These are phyloP conservation scores for Byssothecium circinans DNA, from an alignment of 2,329 filamentous ascomycete genomes.

Conservation along the genomic window DNA sequence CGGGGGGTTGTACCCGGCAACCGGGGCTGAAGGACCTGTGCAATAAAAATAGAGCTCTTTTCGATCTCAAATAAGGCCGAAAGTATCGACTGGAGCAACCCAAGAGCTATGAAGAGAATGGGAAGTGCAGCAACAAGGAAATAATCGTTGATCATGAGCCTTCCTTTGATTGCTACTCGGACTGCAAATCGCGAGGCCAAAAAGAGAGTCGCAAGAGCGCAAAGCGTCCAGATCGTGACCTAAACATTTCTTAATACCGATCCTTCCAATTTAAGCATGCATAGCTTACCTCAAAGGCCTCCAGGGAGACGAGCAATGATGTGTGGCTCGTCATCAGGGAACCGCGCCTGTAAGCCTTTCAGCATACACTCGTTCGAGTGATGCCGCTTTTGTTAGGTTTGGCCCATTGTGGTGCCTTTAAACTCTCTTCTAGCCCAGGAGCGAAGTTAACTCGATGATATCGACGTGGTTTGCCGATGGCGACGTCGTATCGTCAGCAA, in stretches of 20 bases:
- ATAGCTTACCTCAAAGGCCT: too few species aligned
- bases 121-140: slow-evolving; percentile 17
- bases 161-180: slow-evolving; percentile 16
- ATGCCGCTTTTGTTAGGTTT: too few species aligned
- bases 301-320: too few species aligned
- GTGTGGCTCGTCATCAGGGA: too few species aligned
- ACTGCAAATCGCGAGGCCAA: slow-evolving; percentile 17
- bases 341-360: too few species aligned
- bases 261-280: too few species aligned
- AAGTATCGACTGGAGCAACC: slow-evolving; percentile 14
- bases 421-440: too few species aligned
- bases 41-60: neutral
- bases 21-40: neutral
- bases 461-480: too few species aligned
- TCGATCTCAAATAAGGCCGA: slow-evolving; percentile 6
- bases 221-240: slow-evolving; percentile 9
- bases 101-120: slow-evolving; percentile 9
- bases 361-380: too few species aligned
- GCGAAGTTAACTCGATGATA: too few species aligned
- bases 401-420: too few species aligned
- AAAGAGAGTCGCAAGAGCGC: slow-evolving; percentile 7
- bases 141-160: slow-evolving; percentile 22
- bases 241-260: neutral
- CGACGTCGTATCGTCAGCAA: too few species aligned
- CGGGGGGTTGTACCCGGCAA: slow-evolving; percentile 1